Evolutionary conservation across 345 rosid species (phyloP).

Genomic region (Heritiera littoralis): DNA sequence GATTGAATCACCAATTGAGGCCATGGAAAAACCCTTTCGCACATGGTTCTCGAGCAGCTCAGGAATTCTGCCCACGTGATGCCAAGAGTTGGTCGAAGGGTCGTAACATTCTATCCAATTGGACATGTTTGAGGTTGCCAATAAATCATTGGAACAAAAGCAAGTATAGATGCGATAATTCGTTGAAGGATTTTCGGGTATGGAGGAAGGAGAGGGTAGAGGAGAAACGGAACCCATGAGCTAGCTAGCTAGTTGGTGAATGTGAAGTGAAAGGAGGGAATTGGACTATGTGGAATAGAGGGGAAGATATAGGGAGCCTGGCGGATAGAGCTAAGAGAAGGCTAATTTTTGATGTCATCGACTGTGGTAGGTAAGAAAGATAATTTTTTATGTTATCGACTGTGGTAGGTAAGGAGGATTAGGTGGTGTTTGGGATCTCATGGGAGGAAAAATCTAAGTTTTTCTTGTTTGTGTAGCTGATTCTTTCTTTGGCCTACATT

Average conservation of each 20-base stretch:
- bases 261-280: conserved; percentile 4
- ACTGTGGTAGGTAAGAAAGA: background rate
- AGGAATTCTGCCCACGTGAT: conserved; percentile 35
- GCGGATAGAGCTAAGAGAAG: conserved; percentile 13
- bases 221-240: conserved; percentile 37
- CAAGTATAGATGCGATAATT: conserved; percentile 37
- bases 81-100: conserved; percentile 39
- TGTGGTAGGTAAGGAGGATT: background rate
- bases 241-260: background rate
- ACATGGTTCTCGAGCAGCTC: conserved; percentile 35
- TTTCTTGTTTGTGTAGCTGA: conserved; percentile 19
- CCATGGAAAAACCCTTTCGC: conserved; percentile 48
- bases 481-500: background rate
- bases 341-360: conserved; percentile 8
- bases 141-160: conserved; percentile 33
- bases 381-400: too few relatives aligned
- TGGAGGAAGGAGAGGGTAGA: background rate
- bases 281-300: background rate
- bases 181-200: conserved; percentile 7
- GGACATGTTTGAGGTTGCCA: conserved; percentile 15
- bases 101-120: conserved; percentile 54
- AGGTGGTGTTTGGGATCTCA: background rate
- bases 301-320: background rate
- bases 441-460: conserved; percentile 21
- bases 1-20: conserved; percentile 32